Evolutionary conservation across 73 alveolate genomes (phyloP), one percentile per base, ranked within the genome.

Genomic region (Uronychia setigera): DNA sequence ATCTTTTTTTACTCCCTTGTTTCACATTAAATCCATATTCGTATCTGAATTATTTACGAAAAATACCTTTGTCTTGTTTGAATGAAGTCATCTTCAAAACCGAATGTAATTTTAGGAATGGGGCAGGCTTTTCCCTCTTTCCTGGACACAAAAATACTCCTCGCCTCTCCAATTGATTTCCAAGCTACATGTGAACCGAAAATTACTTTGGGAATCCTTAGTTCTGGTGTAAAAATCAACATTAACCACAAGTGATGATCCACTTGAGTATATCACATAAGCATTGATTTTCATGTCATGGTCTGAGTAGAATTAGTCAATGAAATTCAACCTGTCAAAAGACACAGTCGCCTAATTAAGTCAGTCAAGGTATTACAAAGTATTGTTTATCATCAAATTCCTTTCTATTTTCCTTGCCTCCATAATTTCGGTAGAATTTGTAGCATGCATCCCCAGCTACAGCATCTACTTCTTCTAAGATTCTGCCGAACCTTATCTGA

Each of bases 141-240:
- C 67, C 67, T 46, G 67, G 67, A 46, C n/a, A 46, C 67, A 46
- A 46, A 46, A 46, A 46, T 46, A 19, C 67, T 46, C n/a, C 67
- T 11, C n/a, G 67, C 67, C n/a, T 46, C 67, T 46, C 67, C 67
- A 11, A 11, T 11, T 5, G 5, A 46, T 46, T 46, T 46, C 67
- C 67, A 46, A 46, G 5, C 67, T 46, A 19, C 67, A 46, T 46
- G n/a, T 19, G 5, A 46, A 11, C 19, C 19, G 5, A 19, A 5
- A 11, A 5, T 19, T 46, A 46, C 67, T 19, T 46, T 46, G 67
- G 67, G 67, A 11, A 19, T 46, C 19, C n/a, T 19, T 46, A 19
- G n/a, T 19, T 19, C 19, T 46, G 5, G 67, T 11, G 67, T 46
- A 46, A 19, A 46, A 11, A 46, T 46, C 67, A 5, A 46, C 67